phyloP scores from a whole-genome alignment of 208 protist species.

The Tritrichomonas musculus region DNA sequence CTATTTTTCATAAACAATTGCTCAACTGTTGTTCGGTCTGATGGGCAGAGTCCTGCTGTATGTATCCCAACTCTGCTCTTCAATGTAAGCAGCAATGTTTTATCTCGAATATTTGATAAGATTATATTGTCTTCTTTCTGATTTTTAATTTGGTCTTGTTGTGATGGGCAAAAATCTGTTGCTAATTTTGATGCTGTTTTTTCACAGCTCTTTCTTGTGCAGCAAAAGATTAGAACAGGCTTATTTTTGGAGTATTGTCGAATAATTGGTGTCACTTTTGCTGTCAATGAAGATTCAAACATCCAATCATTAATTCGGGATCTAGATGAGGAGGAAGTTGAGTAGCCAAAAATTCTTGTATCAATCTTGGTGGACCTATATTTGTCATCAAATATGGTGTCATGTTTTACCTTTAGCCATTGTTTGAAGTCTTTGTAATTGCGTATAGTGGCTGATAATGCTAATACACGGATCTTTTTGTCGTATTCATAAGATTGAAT shows the following conservation, averaged over 20 bases:
- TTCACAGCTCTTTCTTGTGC: constrained; percentile 47
- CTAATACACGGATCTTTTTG: constrained; percentile 84
- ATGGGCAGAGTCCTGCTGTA: constrained; percentile 36
- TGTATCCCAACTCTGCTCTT: constrained; percentile 44
- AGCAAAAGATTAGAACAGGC: constrained; percentile 46
- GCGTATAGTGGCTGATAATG: constrained; percentile 96
- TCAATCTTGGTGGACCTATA: neutral
- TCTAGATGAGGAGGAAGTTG: neutral
- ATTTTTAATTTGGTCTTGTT: no score
- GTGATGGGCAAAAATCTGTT: constrained; percentile 33
- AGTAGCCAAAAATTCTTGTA: constrained; percentile 9
- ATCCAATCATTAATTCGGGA: constrained; percentile 20
- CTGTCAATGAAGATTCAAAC: neutral
- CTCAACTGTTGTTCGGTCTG: constrained; percentile 43
- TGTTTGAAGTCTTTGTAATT: constrained; percentile 97
- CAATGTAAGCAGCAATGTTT: constrained; percentile 6
- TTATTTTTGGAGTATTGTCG: constrained; percentile 6
- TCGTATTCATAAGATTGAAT: constrained; percentile 54
- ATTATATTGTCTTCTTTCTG: neutral
- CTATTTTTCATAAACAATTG: constrained; percentile 35
- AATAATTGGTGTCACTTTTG: neutral
- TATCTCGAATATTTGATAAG: neutral
- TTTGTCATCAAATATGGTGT: constrained; percentile 35
- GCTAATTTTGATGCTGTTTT: constrained; percentile 7
- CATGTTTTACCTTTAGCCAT: constrained; percentile 84